Evolutionary conservation across 176 grass and related monocot genomes (phyloP), one percentile per base, ranked within the genome.

Genomic region (Puccinellia tenuiflora): DNA sequence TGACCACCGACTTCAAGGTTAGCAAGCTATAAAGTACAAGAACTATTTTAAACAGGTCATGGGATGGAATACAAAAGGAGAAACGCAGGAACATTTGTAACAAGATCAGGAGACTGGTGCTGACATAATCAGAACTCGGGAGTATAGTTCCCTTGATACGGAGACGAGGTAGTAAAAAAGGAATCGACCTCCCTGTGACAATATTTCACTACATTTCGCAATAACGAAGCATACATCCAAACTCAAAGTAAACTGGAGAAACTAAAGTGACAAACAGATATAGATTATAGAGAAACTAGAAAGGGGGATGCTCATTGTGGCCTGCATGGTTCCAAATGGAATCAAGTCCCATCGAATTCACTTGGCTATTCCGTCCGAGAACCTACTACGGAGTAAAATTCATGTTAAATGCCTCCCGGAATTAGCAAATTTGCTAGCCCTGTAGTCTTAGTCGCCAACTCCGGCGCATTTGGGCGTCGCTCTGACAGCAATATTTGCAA

Each of bases 1-100:
- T 92, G 37, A 98, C 91, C 79, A 95, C 81, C 21, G 83, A 98
- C 74, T 86, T 98, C 55, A 98, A 75, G 31, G 84, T 93, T 71
- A 98, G 86, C 83, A 98, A 95, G 88, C 96, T 98, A 87, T 68
- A 80, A 79, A 79, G 46, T 28, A 72, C 21, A 72, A 79, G 33
- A 85, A 30, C 40, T 75, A 83, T 17, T 67, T 80, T 61, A 81
- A 31, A 82, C 16, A 59, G 33, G 33, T 59, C 28, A 76, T 75
- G 11, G 56, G 35, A 62, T 80, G n/a, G 37, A 47, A 87, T 26
- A 48, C 7, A 65, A 43, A 73, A 81, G 17, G 0, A 70, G 3
- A 47, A 75, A 76, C 54, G 11, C 15, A 80, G 51, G 54, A 40
- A 45, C 18, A 84, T 26, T 43, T 4, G 25, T 30, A 29, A 59